Conservation (phyloP, 495 filamentous ascomycete genomes). For the Neurospora sp. region DNA sequence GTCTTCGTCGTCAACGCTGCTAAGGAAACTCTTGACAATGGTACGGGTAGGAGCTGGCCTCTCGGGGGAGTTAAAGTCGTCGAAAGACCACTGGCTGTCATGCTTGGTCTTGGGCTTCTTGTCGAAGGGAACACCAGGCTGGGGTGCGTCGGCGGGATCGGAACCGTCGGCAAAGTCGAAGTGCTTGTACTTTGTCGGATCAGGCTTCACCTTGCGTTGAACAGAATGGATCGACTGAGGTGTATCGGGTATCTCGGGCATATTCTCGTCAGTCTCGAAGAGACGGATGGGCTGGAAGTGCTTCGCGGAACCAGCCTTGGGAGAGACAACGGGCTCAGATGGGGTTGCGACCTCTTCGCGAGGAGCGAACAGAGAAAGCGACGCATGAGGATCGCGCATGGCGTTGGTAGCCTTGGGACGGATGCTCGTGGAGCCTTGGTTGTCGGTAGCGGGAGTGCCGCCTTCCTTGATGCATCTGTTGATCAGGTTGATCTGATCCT, state of each 20-base stretch:
- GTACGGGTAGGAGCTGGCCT: constrained; percentile 43
- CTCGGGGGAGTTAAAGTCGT: constrained; percentile 75
- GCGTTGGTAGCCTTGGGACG: constrained; percentile 40
- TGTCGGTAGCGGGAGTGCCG: constrained; percentile 9
- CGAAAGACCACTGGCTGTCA: constrained; percentile 68
- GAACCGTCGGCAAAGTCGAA: constrained; percentile 72
- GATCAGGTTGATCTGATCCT: constrained; percentile 73
- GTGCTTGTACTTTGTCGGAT: constrained; percentile 73
- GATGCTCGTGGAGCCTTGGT: constrained; percentile 23
- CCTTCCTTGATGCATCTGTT: constrained; percentile 35
- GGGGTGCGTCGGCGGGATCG: constrained; percentile 26
- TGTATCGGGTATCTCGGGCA: constrained; percentile 23
- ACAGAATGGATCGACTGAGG: constrained; percentile 25
- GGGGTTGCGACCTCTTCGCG: constrained; percentile 44
- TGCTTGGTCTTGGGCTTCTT: constrained; percentile 50
- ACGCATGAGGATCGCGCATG: constrained; percentile 61
- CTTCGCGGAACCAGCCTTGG: constrained; percentile 59
- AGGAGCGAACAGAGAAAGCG: constrained; percentile 59
- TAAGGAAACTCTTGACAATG: constrained; percentile 19
- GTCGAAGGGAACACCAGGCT: constrained; percentile 14
- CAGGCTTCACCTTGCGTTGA: constrained; percentile 44
- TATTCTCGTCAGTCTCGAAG: constrained; percentile 50
- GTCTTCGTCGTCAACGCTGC: neutral
- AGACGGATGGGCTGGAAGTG: constrained; percentile 60
- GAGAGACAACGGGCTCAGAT: constrained; percentile 39